Percentiles rank a stretch among this genome's conserved stretches.
phyloP scores from a whole-genome alignment of 805 yeast species.

The Clavispora carvajalis region DNA sequence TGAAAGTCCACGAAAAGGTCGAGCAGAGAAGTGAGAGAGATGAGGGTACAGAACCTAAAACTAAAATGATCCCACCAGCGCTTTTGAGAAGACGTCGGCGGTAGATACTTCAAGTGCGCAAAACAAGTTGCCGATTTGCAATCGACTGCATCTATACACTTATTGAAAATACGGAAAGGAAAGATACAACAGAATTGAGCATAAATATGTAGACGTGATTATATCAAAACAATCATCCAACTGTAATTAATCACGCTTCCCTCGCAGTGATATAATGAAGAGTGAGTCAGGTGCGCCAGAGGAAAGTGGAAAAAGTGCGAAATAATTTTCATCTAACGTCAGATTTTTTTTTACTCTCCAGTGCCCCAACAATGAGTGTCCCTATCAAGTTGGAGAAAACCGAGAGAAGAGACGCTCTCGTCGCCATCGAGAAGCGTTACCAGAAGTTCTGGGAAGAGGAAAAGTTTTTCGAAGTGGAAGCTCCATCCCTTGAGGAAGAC shows the following conservation, averaged over 20 bases:
- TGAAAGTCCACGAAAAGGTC: too few species aligned
- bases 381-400: slow-evolving; percentile 55
- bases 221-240: too few species aligned
- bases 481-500: slow-evolving; percentile 69
- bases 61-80: slow-evolving; percentile 13
- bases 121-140: too few species aligned
- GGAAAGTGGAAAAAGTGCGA: slow-evolving; percentile 1
- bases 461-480: slow-evolving; percentile 79
- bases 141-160: not conserved
- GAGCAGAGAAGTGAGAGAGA: too few species aligned
- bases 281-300: not conserved
- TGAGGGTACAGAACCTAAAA: not conserved
- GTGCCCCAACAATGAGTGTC: slow-evolving; percentile 29
- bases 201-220: too few species aligned
- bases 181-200: not conserved
- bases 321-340: slow-evolving; percentile 1
- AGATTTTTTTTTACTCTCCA: slow-evolving; percentile 1
- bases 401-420: slow-evolving; percentile 89
- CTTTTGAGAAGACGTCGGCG: slow-evolving; percentile 9
- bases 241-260: too few species aligned
- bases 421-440: slow-evolving; percentile 82
- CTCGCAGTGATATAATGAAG: too few species aligned
- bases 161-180: too few species aligned
- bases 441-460: slow-evolving; percentile 86
- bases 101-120: too few species aligned